Evolutionary conservation across 352 stramenopile genomes (phyloP), one percentile per base, ranked within the genome.

Genomic region (Pythium brachiatum): DNA sequence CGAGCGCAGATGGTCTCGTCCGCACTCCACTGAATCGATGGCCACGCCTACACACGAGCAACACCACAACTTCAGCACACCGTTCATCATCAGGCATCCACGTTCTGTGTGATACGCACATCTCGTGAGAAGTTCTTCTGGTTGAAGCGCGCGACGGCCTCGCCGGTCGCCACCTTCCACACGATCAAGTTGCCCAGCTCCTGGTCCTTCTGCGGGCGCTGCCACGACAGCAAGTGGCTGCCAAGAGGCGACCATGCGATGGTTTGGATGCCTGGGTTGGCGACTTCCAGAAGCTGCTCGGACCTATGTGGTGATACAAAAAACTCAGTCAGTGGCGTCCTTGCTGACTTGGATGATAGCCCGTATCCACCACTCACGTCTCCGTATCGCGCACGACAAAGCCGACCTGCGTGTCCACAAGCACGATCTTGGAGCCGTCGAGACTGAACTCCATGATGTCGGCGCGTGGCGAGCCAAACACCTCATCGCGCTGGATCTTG

Each of bases 21-120:
- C 29, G 79, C 83, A 34, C 81, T 96, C 91, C 91, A 97, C 64
- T 97, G 84, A 20, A 97, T 70, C 53, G 84, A 90, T 18, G 91
- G 91, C 91, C 91, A 97, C 65, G 86, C 83, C 86, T 95, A 26
- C 13, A 20, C 64, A 54, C 7, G 15, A 27, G 6, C 38, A 48
- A 26, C 5, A 13, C 4, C 43, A 39, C 5, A 55, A 26, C 8
- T 2, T 38, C 58, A 56, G 25, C 27, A 5, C 13, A 21, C 1
- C 2, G 15, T 0, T 21, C 15, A 44, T 7, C 8, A 8, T 4
- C 16, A 51, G 11, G 39, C 9, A 27, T 25, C 7, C 21, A 7
- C 23, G 46, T 7, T 41, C 25, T 21, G 25, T 13, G 8, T 5
- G 11, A 27, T 21, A 79, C 79, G 50, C 74, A 94, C 86, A 41